Percentiles rank a stretch among this genome's conserved stretches.
These are phyloP conservation scores for Oryza officinalis DNA, from an alignment of 176 grass and related monocot species.

Conservation along the genomic window DNA sequence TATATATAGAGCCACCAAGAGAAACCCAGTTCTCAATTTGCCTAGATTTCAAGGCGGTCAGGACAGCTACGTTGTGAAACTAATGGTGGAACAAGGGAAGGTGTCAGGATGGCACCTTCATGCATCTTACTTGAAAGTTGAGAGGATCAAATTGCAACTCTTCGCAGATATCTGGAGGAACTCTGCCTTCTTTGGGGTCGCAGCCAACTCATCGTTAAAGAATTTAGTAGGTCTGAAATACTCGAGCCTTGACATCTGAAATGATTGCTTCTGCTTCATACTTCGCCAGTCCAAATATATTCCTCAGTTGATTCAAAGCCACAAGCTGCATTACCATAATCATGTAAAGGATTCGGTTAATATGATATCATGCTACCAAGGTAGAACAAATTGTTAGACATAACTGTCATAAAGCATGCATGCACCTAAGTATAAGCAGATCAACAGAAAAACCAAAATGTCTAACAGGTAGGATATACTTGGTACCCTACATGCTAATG, in stretches of 20 bases:
- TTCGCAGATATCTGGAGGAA: slow-evolving; percentile 91
- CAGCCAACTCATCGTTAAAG: slow-evolving; percentile 69
- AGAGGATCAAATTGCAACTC: slow-evolving; percentile 86
- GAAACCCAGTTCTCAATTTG: slow-evolving; percentile 12
- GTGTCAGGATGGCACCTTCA: slow-evolving; percentile 64
- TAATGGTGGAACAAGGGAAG: slow-evolving; percentile 21
- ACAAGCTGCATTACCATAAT: slow-evolving; percentile 66
- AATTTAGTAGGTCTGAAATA: slow-evolving; percentile 62
- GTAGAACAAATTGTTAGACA: slow-evolving; percentile 14
- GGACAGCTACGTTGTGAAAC: slow-evolving; percentile 12
- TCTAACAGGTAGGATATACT: background rate
- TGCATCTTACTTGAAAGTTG: slow-evolving; percentile 65
- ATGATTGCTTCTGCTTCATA: slow-evolving; percentile 79
- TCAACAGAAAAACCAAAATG: background rate
- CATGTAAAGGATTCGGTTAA: slow-evolving; percentile 39
- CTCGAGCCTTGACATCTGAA: slow-evolving; percentile 67
- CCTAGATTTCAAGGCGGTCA: background rate
- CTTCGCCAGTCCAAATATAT: slow-evolving; percentile 92
- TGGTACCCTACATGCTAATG: background rate
- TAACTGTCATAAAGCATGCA: slow-evolving; percentile 10
- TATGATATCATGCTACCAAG: slow-evolving; percentile 11
- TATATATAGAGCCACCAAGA: slow-evolving; percentile 5
- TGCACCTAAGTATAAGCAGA: background rate
- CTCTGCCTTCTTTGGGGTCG: slow-evolving; percentile 81
- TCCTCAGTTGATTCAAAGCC: slow-evolving; percentile 75